phyloP scores from a whole-genome alignment of 116 monocot genomes.

The Cymodocea nodosa region DNA sequence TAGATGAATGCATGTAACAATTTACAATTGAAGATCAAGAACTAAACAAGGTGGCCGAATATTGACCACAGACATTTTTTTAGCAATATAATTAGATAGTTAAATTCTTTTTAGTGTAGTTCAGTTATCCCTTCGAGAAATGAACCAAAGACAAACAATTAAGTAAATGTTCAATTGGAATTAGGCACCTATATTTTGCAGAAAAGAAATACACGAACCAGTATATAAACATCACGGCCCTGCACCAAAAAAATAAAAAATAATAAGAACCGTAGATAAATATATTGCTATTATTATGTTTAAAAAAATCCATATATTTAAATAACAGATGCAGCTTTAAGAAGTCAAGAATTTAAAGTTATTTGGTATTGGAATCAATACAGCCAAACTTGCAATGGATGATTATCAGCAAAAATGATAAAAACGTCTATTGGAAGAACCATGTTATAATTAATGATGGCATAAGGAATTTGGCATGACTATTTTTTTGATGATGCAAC shows the following conservation, averaged over 20 bases:
- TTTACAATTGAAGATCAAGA: not conserved
- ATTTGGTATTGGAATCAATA: not conserved
- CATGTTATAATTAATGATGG: too few species aligned
- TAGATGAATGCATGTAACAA: not conserved
- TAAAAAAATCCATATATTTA: too few species aligned
- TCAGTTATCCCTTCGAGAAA: too few species aligned
- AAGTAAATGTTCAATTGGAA: not conserved
- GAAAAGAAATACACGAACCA: conserved; percentile 44
- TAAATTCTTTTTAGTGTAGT: not conserved
- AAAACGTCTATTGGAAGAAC: too few species aligned
- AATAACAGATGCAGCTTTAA: too few species aligned
- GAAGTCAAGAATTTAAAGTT: not conserved
- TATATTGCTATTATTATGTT: not conserved
- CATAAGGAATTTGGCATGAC: too few species aligned
- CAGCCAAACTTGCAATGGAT: not conserved
- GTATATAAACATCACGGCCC: conserved; percentile 94
- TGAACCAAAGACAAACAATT: too few species aligned
- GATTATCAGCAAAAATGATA: too few species aligned
- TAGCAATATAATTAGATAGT: not conserved
- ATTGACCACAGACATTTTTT: not conserved
- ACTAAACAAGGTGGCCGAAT: not conserved
- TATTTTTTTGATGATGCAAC: not conserved
- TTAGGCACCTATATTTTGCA: not conserved
- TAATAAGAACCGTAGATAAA: not conserved
- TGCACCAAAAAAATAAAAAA: conserved; percentile 24